Evolutionary conservation across 208 protist species (phyloP), one percentile per base, ranked within the genome.

Genomic region (Paratrypanosoma confusum): DNA sequence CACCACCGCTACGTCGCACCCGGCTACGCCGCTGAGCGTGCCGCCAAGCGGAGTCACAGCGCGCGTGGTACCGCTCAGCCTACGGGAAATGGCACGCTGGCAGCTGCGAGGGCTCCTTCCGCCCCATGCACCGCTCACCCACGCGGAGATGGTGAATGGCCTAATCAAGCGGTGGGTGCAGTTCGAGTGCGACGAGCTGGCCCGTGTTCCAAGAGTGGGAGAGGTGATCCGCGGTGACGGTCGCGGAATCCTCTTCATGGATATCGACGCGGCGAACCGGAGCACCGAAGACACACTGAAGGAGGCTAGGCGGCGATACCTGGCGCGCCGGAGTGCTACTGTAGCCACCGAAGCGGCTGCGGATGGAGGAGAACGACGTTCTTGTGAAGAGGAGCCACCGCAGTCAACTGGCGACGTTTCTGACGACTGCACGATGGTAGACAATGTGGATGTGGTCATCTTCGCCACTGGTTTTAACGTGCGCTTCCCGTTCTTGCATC

Each of bases 401-500:
- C 17, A 14, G 29, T 17, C 22, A 13, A 43, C 32, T 1, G 13
- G 25, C 25, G 28, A 13, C 23, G 8, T 8, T 5, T 0, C 20
- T 5, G 10, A 6, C 6, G 13, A 53, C 3, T 73, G 60, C 8
- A 51, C 65, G 4, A 74, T 89, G 39, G n/a, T 89, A 10, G 71
- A 86, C 40, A 44, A 71, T 27, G 48, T 93, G 4, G 83, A 88
- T 58, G 68, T 68, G 7, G 67, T 93, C 14, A 70, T 93, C 42
- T 83, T 53, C 37, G 83, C 79, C 4, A 93, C 83, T 1, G 83
- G 83, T 1, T 93, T 77, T 65, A 67, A 45, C 3, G 37, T 50
- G 25, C 74, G 77, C 24, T 87, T 73, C 31, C 77, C 83, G 2
- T 93, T 93, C 64, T 57, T 93, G 16, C 63, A 85, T 52, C 24